Percentiles rank a stretch among this genome's conserved stretches.
Conservation (phyloP, 805 yeast genomes). For the Candida sonorensis region DNA sequence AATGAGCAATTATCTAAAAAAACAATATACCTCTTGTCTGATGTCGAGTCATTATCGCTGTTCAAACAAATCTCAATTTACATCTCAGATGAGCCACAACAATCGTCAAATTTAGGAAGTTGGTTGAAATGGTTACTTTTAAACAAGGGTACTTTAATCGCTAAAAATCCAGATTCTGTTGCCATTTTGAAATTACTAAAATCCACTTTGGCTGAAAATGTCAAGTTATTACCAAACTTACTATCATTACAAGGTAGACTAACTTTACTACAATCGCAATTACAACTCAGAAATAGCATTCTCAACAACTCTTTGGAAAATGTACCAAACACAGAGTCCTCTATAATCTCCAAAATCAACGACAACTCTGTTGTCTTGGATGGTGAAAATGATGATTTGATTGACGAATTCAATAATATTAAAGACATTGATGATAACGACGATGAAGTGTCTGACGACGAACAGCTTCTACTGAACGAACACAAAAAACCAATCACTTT, state of each 20-base stretch:
- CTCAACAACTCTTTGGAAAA: no score
- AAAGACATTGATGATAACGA: background rate
- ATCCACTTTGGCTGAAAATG: constrained; percentile 46
- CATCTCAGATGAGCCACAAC: constrained; percentile 45
- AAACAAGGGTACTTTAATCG: constrained; percentile 58
- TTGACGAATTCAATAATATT: no score
- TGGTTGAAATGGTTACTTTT: constrained; percentile 85
- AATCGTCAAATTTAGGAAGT: constrained; percentile 35
- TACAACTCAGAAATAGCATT: constrained; percentile 55
- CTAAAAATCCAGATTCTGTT: constrained; percentile 44
- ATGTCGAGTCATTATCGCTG: constrained; percentile 34
- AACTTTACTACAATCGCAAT: constrained; percentile 69
- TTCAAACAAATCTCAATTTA: constrained; percentile 41
- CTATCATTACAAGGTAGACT: constrained; percentile 82
- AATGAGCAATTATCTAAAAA: constrained; percentile 39
- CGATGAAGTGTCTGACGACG: no score
- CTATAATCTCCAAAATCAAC: no score
- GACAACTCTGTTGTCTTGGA: constrained; percentile 19
- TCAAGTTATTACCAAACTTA: constrained; percentile 56
- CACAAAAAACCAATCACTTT: no score
- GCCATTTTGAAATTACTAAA: constrained; percentile 52
- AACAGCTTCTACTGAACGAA: no score
- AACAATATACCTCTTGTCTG: constrained; percentile 48
- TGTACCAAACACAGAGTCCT: no score
- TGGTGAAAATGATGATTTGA: constrained; percentile 23